Conservation (phyloP, 2,329 filamentous ascomycete genomes). For the Colletotrichum sp. region DNA sequence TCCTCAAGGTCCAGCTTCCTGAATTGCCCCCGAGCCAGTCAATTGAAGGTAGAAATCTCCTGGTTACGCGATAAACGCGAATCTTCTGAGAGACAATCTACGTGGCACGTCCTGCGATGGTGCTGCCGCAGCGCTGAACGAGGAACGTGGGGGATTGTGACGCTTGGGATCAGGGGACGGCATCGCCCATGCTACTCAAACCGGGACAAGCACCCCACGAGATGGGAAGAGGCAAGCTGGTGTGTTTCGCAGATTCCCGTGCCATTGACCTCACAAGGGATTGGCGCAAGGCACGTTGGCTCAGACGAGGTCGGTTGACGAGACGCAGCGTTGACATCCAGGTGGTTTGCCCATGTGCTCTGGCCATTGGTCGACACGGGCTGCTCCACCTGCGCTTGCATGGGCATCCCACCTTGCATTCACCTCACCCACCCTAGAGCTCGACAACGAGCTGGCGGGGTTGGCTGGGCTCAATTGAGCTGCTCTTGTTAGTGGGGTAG, state of each 20-base stretch:
- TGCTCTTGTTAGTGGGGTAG: slow-evolving; percentile 6
- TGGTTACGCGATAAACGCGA: neutral
- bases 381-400: slow-evolving; percentile 11
- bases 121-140: neutral
- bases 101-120: neutral
- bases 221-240: neutral
- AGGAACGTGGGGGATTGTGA: neutral
- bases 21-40: neutral
- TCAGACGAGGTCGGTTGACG: neutral
- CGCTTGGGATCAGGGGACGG: neutral
- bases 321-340: slow-evolving; percentile 2
- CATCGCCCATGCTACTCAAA: neutral
- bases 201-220: neutral
- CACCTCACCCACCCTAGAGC: neutral
- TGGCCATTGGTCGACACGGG: slow-evolving; percentile 44
- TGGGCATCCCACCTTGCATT: slow-evolving; percentile 5
- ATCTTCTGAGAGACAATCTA: neutral
- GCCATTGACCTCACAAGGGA: slow-evolving; percentile 5
- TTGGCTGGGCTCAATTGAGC: slow-evolving; percentile 4
- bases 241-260: slow-evolving; percentile 4
- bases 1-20: neutral
- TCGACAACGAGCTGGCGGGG: slow-evolving; percentile 13
- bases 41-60: neutral
- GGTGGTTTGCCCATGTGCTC: slow-evolving; percentile 40
- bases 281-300: slow-evolving; percentile 15